Conservation (phyloP, 176 grass and related monocot genomes). For the Dendrocalamus sinicus region DNA sequence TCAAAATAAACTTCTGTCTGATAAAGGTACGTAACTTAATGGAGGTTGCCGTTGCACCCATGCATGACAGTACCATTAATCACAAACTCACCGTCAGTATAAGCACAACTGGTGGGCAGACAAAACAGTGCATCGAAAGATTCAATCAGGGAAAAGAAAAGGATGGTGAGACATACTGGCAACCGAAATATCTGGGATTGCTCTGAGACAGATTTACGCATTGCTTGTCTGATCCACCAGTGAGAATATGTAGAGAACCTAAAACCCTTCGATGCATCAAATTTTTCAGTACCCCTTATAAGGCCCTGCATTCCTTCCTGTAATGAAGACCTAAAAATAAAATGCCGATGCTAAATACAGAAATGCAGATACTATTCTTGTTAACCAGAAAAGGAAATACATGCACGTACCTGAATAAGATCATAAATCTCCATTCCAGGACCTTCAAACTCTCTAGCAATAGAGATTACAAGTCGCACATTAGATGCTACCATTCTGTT, state of each 20-base stretch:
- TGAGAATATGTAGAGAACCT: slow-evolving; percentile 95
- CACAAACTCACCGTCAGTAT: not conserved
- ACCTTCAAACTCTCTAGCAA: slow-evolving; percentile 72
- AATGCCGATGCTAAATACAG: slow-evolving; percentile 50
- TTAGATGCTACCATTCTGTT: slow-evolving; percentile 89
- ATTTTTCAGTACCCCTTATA: slow-evolving; percentile 79
- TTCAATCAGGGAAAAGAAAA: not conserved
- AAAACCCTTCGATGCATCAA: slow-evolving; percentile 91
- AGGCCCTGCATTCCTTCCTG: slow-evolving; percentile 91
- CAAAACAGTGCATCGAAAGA: slow-evolving; percentile 12
- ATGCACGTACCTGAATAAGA: slow-evolving; percentile 77
- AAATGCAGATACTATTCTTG: slow-evolving; percentile 19
- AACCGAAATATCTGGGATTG: slow-evolving; percentile 77
- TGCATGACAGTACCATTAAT: slow-evolving; percentile 10
- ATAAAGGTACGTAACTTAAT: slow-evolving; percentile 12
- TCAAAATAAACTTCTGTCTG: not conserved
- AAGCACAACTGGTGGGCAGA: not conserved
- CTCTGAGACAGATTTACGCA: slow-evolving; percentile 72
- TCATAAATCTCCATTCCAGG: slow-evolving; percentile 64
- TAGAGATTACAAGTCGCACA: slow-evolving; percentile 87
- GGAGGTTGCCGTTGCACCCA: not conserved
- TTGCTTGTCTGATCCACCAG: slow-evolving; percentile 99
- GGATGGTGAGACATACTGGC: slow-evolving; percentile 55
- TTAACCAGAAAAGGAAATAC: not conserved
- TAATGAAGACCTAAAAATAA: slow-evolving; percentile 57